Evolutionary conservation across 495 filamentous ascomycete genomes (phyloP), one percentile per base, ranked within the genome.

Genomic region (Lasiosphaeris hirsuta): DNA sequence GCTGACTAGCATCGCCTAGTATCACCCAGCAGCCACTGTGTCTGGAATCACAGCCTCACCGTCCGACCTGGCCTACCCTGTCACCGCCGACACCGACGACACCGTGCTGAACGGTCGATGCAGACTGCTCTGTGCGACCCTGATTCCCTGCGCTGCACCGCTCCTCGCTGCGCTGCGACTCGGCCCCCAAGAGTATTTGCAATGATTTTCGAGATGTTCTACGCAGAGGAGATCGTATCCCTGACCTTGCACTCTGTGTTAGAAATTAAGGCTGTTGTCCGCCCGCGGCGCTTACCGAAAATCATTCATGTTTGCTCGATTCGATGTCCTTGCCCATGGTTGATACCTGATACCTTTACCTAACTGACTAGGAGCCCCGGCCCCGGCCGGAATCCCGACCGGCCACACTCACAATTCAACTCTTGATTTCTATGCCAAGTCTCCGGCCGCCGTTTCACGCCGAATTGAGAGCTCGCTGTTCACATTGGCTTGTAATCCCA

Each of bases 221-320:
- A 23, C 51, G 51, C 51, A 54, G n/a, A 14, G 51, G 40, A 15
- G 51, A 54, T 54, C 51, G 38, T 40, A 9, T 42, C n/a, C 37
- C 23, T 30, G 23, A 30, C 23, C 23, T 30, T 30, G 5, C 23
- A 5, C 23, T 30, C 23, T 30, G 23, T 30, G 23, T 30, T 30
- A 30, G 23, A 30, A 30, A 30, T 30, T 30, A 13, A 43, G 14
- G 14, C 51, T 42, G 13, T 34, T 54, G 10, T 54, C 38, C 34
- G 18, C 39, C 19, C 23, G 17, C 40, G 51, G 51, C 51, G 51
- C 51, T 54, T 43, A 54, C 18, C 18, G 40, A 30, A 18, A 23
- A 11, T 44, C 40, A 13, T 15, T 43, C 38, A 34, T 33, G 30
- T 35, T 37, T 37, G 40, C 42, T 47, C 53, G 41, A 55, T 55